phyloP scores from a whole-genome alignment of 1,284 basidiomycete species.

The Heimioporus retisporus region DNA sequence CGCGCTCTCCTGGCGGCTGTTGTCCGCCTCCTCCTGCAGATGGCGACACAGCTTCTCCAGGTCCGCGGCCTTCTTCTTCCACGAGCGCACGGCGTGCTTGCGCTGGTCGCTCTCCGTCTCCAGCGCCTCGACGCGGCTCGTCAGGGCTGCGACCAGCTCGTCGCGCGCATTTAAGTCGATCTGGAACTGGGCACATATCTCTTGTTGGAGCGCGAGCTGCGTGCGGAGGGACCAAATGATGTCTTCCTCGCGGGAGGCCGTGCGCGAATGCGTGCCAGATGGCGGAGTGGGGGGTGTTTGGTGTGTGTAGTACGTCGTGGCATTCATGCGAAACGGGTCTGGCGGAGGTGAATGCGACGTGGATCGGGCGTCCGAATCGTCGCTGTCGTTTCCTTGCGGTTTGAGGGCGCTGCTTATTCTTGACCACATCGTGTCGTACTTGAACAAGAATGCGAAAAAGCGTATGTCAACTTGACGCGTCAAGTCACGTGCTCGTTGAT shows the following conservation, averaged over 20 bases:
- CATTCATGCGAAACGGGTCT: slow-evolving; percentile 77
- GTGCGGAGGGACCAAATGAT: slow-evolving; percentile 77
- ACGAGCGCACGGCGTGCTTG: slow-evolving; percentile 60
- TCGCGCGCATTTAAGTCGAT: slow-evolving; percentile 76
- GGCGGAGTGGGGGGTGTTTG: slow-evolving; percentile 76
- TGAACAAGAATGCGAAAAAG: not conserved
- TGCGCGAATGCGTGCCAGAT: slow-evolving; percentile 58
- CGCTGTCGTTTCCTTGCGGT: slow-evolving; percentile 50
- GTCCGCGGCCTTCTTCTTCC: slow-evolving; percentile 80
- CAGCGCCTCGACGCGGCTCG: slow-evolving; percentile 57
- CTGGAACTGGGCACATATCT: slow-evolving; percentile 79
- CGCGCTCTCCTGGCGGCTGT: slow-evolving; percentile 70
- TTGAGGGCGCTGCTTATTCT: slow-evolving; percentile 68
- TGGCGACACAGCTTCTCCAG: slow-evolving; percentile 70
- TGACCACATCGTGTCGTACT: slow-evolving; percentile 62
- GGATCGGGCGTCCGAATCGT: slow-evolving; percentile 31
- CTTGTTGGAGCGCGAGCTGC: slow-evolving; percentile 74
- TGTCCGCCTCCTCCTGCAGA: slow-evolving; percentile 78
- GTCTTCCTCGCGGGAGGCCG: slow-evolving; percentile 74
- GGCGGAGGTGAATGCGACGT: slow-evolving; percentile 29
- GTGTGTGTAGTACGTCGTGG: slow-evolving; percentile 76
- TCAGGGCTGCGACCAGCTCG: slow-evolving; percentile 73
- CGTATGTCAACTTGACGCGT: slow-evolving; percentile 36
- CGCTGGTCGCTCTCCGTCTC: slow-evolving; percentile 73
- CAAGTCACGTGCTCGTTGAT: slow-evolving; percentile 33